Conservation (phyloP, 2,329 filamentous ascomycete species). For the Akanthomyces uredinophilus region DNA sequence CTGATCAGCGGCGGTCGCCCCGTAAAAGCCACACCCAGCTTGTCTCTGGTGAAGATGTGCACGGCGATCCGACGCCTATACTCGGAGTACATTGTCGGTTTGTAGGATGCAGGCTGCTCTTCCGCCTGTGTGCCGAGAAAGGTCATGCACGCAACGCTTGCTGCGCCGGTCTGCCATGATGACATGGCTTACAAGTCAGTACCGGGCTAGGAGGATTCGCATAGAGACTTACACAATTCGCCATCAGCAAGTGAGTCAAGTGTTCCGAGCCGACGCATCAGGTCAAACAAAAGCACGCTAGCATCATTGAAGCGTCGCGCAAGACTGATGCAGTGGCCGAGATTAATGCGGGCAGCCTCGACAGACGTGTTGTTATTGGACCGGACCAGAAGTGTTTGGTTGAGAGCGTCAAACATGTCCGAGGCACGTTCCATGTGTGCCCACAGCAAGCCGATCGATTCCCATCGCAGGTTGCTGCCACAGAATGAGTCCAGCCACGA, state of each 20-base stretch:
- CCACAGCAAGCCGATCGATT: constrained; percentile 36
- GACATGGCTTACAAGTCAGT: not conserved
- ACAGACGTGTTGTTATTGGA: not conserved
- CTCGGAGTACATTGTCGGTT: constrained; percentile 2
- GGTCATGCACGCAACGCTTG: not conserved
- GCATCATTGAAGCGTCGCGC: not conserved
- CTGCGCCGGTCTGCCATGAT: not conserved
- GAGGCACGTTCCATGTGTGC: constrained; percentile 7
- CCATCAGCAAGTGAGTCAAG: constrained; percentile 5
- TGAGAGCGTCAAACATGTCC: constrained; percentile 7
- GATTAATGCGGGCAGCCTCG: not conserved
- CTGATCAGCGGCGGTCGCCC: constrained; percentile 7
- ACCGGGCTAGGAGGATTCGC: not conserved
- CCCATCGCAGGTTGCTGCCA: constrained; percentile 37
- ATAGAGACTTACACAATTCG: not conserved
- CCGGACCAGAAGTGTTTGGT: not conserved
- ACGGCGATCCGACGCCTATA: not conserved
- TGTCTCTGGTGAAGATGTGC: constrained; percentile 3
- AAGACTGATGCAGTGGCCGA: constrained; percentile 4
- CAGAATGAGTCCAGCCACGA: constrained; percentile 37
- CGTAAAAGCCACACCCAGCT: not conserved
- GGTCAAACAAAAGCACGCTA: not conserved
- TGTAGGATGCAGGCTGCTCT: not conserved
- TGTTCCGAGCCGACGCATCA: not conserved
- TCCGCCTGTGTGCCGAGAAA: not conserved